phyloP scores from a whole-genome alignment of 345 rosid genomes.

The thale cress (Arabidopsis thaliana) region DNA sequence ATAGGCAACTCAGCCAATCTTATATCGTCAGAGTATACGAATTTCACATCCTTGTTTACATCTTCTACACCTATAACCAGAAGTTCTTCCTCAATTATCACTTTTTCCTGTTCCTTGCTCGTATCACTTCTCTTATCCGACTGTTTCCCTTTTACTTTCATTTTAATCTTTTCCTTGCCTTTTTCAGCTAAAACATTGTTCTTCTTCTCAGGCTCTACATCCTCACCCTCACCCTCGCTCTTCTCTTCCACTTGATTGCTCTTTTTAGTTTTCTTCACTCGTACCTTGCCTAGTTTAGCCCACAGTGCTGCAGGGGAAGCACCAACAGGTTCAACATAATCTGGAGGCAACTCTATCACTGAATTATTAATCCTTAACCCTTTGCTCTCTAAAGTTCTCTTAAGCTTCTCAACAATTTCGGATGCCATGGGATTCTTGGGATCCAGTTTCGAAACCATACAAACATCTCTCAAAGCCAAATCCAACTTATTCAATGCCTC shows the following conservation, averaged over 20 bases:
- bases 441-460: slow-evolving; percentile 64
- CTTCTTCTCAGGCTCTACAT: slow-evolving; percentile 37
- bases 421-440: slow-evolving; percentile 74
- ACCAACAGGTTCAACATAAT: slow-evolving; percentile 67
- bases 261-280: slow-evolving; percentile 51
- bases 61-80: slow-evolving; percentile 44
- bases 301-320: slow-evolving; percentile 40
- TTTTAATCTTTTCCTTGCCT: slow-evolving; percentile 41
- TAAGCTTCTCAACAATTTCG: slow-evolving; percentile 78
- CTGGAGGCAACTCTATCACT: slow-evolving; percentile 72
- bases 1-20: slow-evolving; percentile 75
- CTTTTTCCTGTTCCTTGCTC: slow-evolving; percentile 60
- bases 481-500: slow-evolving; percentile 86
- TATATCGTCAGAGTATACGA: slow-evolving; percentile 78
- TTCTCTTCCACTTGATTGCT: slow-evolving; percentile 47
- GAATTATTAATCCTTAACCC: slow-evolving; percentile 67
- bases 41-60: slow-evolving; percentile 66
- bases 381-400: slow-evolving; percentile 54
- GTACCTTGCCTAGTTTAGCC: slow-evolving; percentile 53
- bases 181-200: slow-evolving; percentile 33
- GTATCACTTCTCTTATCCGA: slow-evolving; percentile 43
- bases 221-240: slow-evolving; percentile 29
- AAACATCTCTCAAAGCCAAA: slow-evolving; percentile 76
- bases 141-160: slow-evolving; percentile 49
- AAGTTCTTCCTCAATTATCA: slow-evolving; percentile 62